Base-by-base conservation (phyloP, 2,329 filamentous ascomycete genomes). In the Fusarium acutatum region DNA sequence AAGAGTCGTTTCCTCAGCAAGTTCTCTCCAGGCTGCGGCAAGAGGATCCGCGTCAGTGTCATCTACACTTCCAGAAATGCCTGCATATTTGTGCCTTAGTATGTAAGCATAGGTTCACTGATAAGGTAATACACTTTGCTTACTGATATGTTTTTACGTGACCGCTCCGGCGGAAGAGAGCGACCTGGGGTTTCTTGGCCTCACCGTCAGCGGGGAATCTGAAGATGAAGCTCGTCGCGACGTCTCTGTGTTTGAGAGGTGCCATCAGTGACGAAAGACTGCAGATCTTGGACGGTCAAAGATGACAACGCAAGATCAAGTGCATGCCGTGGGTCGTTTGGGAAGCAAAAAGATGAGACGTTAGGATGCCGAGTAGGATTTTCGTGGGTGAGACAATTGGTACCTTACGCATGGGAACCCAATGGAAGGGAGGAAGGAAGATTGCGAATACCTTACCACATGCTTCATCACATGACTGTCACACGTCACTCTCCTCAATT, bases 41-140 rank as follows among this genome's bases (percentile, higher is more conserved):
- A 90, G 79, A 0, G 90, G 87, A 28, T 80, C 85, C 7, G 81
- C 65, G 73, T 93, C 91, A 1, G 80, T 77, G 11, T 81, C 59
- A 7, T 92, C 88, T 57, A 93, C 87, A 61, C 84, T 87, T 41
- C 91, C 91, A 0, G 90, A 90, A 24, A 92, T 87, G 2, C 90
- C 88, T 1, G 89, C 90, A 56, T 90, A 86, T 76, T 87, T 89
- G 76, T 86, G 86, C 75, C 86, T 87, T 30, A 52, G 38, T 44
- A 53, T 30, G 53, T 47, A 70, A 66, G 68, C 41, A 37, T 30
- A 32, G 37, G 35, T 34, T 57, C 6, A 17, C 24, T 37, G 35
- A 35, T 44, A 34, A 63, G 30, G 30, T 49, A 40, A 43, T 26
- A 24, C 30, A 17, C 6, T 34, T 15, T 40, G 77, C 85, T 71